phyloP scores from a whole-genome alignment of 1,284 basidiomycete genomes.

The Mycena sp. region DNA sequence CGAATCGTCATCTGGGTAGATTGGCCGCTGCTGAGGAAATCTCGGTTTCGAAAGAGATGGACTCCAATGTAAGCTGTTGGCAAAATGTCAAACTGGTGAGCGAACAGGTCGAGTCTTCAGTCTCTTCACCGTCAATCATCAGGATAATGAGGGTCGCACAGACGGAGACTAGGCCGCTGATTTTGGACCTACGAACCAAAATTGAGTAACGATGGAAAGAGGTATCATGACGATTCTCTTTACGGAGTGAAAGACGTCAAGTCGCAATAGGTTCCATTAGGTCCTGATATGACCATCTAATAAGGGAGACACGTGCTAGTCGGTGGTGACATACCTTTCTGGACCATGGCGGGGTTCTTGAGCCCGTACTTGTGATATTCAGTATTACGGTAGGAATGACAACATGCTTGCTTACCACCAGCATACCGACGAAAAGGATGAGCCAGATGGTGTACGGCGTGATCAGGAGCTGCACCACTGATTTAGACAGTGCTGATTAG shows the following conservation, averaged over 20 bases:
- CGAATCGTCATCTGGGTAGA: conserved; percentile 17
- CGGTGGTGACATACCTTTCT: conserved; percentile 11
- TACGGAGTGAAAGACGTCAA: conserved; percentile 11
- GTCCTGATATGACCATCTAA: conserved; percentile 9
- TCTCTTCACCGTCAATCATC: conserved; percentile 1
- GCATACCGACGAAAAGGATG: conserved; percentile 14
- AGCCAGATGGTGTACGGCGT: conserved; percentile 21
- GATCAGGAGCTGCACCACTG: conserved; percentile 15
- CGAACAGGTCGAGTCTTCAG: neutral
- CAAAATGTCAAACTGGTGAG: neutral
- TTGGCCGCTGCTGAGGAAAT: conserved; percentile 9
- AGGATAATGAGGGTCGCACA: conserved; percentile 9
- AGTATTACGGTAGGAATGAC: neutral
- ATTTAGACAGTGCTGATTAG: neutral
- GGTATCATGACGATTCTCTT: neutral
- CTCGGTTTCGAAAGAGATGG: conserved; percentile 19
- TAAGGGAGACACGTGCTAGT: no score
- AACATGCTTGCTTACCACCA: neutral
- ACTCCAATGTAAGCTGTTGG: conserved; percentile 16
- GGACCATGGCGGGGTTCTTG: conserved; percentile 6
- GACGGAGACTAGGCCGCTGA: conserved; percentile 21
- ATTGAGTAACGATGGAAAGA: neutral
- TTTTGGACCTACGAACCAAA: conserved; percentile 10
- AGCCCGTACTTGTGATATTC: conserved; percentile 14
- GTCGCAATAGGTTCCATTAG: conserved; percentile 29